Evolutionary conservation across 495 filamentous ascomycete genomes (phyloP).

Genomic region (Clavariopsis aquatica): DNA sequence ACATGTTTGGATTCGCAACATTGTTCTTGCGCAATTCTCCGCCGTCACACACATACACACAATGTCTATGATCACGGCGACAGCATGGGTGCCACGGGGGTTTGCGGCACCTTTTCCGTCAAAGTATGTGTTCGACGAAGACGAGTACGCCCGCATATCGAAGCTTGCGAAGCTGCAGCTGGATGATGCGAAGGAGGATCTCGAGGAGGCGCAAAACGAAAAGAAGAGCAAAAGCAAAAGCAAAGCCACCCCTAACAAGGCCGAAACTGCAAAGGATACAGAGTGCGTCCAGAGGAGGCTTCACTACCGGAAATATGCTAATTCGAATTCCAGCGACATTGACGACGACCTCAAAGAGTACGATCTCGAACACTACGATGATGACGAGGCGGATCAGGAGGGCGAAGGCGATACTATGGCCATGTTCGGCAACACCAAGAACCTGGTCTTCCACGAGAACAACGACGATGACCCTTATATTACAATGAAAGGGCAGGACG

Average conservation of each 20-base stretch:
- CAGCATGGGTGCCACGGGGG: constrained; percentile 90
- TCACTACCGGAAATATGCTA: not conserved
- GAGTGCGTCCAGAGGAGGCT: constrained; percentile 23
- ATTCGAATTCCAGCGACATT: constrained; percentile 49
- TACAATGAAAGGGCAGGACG: constrained; percentile 74
- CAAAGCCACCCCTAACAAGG: not conserved
- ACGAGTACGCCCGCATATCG: constrained; percentile 88
- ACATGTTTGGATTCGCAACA: not conserved
- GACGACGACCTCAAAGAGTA: constrained; percentile 94
- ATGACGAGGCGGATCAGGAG: constrained; percentile 59
- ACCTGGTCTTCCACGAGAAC: constrained; percentile 86
- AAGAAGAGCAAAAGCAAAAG: constrained; percentile 38
- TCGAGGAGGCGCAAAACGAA: constrained; percentile 65
- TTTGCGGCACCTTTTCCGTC: constrained; percentile 88
- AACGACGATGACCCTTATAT: constrained; percentile 97
- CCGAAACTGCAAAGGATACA: constrained; percentile 4
- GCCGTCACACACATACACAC: constrained; percentile 5
- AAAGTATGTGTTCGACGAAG: constrained; percentile 89
- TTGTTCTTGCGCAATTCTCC: not conserved
- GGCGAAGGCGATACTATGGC: constrained; percentile 68
- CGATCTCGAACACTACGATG: constrained; percentile 91
- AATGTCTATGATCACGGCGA: constrained; percentile 92
- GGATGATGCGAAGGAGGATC: constrained; percentile 85
- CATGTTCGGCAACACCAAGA: constrained; percentile 94
- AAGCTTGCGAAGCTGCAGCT: constrained; percentile 85